Evolutionary conservation across 768 basidiomycete genomes (phyloP), one percentile per base, ranked within the genome.

Genomic region (Phanerochaete sordida): DNA sequence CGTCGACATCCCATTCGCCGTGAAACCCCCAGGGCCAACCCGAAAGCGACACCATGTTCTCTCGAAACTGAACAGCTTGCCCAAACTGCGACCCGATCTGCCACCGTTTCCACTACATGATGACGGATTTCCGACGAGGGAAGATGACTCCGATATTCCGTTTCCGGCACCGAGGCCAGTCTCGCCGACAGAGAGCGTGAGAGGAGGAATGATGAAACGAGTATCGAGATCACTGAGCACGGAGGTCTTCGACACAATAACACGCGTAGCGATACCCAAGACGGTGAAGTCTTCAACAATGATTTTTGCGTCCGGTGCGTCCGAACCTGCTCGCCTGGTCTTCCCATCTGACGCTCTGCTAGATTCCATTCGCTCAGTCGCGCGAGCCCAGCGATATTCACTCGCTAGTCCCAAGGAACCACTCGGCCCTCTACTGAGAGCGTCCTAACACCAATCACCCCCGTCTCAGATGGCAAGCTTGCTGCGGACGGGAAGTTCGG

Each of bases 151-250:
- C n/a, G n/a, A n/a, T n/a, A n/a, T n/a, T n/a, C n/a, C n/a, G n/a
- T n/a, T n/a, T n/a, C n/a, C n/a, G n/a, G n/a, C n/a, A n/a, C n/a
- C n/a, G n/a, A n/a, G n/a, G n/a, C n/a, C n/a, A n/a, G n/a, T n/a
- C n/a, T n/a, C n/a, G n/a, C n/a, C n/a, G n/a, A n/a, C n/a, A n/a
- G n/a, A n/a, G n/a, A n/a, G n/a, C n/a, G n/a, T n/a, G n/a, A n/a
- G n/a, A n/a, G n/a, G 28, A 47, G 74, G 72, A 33, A 75, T 86
- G 74, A 83, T 86, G 73, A 86, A 82, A 70, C 79, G 84, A 2
- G 69, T 78, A 55, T 79, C 83, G 3, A 82, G 75, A 60, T 65
- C 67, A 7, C 69, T 76, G 7, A 63, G 68, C 15, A 77, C 76
- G 62, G 80, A 80, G 47, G 58, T 62, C 24, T n/a, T 21, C 3